Conservation (phyloP, 2,329 filamentous ascomycete species). For the Chaetomium sp. region DNA sequence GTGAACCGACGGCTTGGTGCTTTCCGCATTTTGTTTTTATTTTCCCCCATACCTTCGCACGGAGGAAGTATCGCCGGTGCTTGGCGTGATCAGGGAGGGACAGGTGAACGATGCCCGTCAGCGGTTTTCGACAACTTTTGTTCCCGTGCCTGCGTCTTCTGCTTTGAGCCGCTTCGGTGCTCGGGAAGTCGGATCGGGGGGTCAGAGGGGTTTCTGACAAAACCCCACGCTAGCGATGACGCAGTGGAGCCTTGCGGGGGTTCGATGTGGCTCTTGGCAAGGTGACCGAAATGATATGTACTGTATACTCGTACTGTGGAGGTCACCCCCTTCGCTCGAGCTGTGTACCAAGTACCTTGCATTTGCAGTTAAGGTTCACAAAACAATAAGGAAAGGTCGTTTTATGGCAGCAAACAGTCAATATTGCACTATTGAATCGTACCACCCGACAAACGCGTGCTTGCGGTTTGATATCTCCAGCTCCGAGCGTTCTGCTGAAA, state of each 20-base stretch:
- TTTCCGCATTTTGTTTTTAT: too few species aligned
- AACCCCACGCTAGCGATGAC: conserved; percentile 15
- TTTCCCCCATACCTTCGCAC: too few species aligned
- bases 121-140: too few species aligned
- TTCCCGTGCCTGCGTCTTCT: not conserved
- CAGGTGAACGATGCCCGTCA: not conserved
- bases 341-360: too few species aligned
- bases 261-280: not conserved
- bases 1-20: too few species aligned
- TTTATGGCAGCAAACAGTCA: too few species aligned
- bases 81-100: not conserved
- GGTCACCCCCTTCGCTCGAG: too few species aligned
- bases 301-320: too few species aligned
- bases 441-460: too few species aligned
- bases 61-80: not conserved
- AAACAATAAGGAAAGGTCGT: too few species aligned
- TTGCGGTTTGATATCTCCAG: not conserved
- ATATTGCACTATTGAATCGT: too few species aligned
- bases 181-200: not conserved
- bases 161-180: not conserved
- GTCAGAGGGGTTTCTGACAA: not conserved
- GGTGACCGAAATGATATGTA: not conserved
- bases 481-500: not conserved
- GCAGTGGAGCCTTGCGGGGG: conserved; percentile 6
- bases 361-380: too few species aligned